Evolutionary conservation across 495 filamentous ascomycete species (phyloP).

Genomic region (Pyrenula massariospora): DNA sequence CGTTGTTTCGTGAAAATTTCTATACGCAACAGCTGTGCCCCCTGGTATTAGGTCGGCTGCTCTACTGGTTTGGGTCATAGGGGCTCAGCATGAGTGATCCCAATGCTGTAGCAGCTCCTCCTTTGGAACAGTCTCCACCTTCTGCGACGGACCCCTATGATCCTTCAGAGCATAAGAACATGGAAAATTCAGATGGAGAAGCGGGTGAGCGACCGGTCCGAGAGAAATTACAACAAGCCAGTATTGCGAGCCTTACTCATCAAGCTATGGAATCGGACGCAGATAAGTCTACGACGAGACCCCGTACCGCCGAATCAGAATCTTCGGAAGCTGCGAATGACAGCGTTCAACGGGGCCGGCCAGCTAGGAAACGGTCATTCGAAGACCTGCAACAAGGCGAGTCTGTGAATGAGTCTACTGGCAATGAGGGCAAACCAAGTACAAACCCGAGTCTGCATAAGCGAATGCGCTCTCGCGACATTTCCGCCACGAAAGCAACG

Average conservation of each 20-base stretch:
- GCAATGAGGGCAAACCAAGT: constrained; percentile 5
- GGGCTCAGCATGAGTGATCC: not conserved
- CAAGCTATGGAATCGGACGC: not conserved
- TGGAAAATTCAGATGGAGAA: constrained; percentile 25
- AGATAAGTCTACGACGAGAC: not conserved
- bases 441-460: constrained; percentile 13
- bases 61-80: not conserved
- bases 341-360: constrained; percentile 18
- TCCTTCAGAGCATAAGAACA: not conserved
- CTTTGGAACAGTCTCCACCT: not conserved
- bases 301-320: not conserved
- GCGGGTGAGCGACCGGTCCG: constrained; percentile 44
- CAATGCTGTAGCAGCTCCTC: not conserved
- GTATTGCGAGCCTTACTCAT: constrained; percentile 31
- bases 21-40: too few relatives aligned
- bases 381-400: constrained; percentile 31
- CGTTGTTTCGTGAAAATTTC: too few relatives aligned
- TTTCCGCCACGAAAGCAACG: constrained; percentile 7
- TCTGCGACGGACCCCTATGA: not conserved
- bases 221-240: constrained; percentile 50
- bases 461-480: constrained; percentile 36
- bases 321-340: not conserved
- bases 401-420: constrained; percentile 5
- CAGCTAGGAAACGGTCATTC: constrained; percentile 42
- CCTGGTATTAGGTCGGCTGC: too few relatives aligned